Evolutionary conservation across 768 basidiomycete species (phyloP).

Genomic region (Mrakia frigida): DNA sequence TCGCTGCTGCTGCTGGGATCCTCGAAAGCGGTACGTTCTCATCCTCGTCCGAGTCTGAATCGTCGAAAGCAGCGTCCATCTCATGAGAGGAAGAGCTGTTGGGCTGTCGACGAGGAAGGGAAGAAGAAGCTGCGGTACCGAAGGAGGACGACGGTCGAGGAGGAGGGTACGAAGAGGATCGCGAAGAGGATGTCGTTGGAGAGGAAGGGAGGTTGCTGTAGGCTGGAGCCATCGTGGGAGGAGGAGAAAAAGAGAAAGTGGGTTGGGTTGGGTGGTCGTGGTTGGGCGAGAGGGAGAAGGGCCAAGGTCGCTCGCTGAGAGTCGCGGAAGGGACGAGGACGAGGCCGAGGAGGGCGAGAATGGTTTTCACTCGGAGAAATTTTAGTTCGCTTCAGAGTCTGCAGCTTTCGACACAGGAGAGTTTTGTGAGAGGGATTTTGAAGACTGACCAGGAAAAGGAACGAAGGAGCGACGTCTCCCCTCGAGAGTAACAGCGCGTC

Average conservation of each 20-base stretch:
- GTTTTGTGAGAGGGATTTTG: no score
- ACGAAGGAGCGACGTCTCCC: no score
- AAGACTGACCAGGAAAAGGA: no score
- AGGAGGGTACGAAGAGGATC: not conserved
- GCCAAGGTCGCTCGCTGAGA: no score
- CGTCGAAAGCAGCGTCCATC: conserved; percentile 31
- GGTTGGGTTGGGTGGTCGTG: not conserved
- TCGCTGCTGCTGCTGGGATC: not conserved
- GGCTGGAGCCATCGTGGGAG: not conserved
- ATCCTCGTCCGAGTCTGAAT: conserved; percentile 9
- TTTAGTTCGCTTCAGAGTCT: no score
- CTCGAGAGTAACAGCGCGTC: no score
- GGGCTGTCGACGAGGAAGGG: conserved; percentile 12
- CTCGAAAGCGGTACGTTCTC: conserved; percentile 27
- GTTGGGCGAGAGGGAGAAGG: no score
- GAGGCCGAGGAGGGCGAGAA: no score
- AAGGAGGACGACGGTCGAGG: conserved; percentile 14
- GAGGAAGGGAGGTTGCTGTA: not conserved
- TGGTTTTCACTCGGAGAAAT: no score
- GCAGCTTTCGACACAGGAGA: no score
- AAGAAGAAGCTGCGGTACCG: not conserved
- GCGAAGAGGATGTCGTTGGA: not conserved
- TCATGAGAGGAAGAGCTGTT: conserved; percentile 15
- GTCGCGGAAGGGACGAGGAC: no score
- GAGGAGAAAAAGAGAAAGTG: not conserved